Base-by-base conservation (phyloP, 1,284 basidiomycete species). In the Clitocybe nebularis region DNA sequence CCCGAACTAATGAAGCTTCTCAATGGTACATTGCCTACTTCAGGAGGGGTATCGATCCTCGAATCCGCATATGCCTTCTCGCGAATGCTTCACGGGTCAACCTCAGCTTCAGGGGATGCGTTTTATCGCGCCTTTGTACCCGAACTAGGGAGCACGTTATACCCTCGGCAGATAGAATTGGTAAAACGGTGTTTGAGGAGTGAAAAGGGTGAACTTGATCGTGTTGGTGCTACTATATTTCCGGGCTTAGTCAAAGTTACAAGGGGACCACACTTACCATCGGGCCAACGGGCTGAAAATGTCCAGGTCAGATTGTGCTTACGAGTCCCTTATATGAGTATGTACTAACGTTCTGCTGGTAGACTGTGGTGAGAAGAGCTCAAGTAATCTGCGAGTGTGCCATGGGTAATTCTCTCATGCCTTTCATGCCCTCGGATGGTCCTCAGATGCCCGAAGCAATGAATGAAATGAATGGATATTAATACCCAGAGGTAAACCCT, bases 341-440 rank as follows among this genome's bases (percentile, higher is more conserved):
- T 24, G 25, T 28, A 30, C 16, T 43, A 39, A 24, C 39, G 20
- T 39, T 36, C 32, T 5, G 17, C 17, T 47, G 30, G 13, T 45
- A 75, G 67, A 81, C 78, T 6, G 80, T 90, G 24, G 85, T 91
- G 3, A 67, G 86, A 48, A 69, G 88, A 44, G 88, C 88, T 16
- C 89, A 90, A 61, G 88, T 89, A 11, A 80, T 90, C 37, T 91
- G 88, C 55, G 82, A 86, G 60, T 90, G 84, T 55, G 85, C 87
- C 0, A 63, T 87, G 53, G 69, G 62, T 26, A 58, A 60, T 17
- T 43, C 55, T 26, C 54, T 51, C 22, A 41, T 55, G 8, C 51
- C 55, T 44, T 28, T 29, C 7, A 24, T 45, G 23, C 36, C 34
- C 11, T 33, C 30, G 23, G 33, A 43, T 41, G 39, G 46, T 32